These are phyloP conservation scores for Trichoderma citrinoviride DNA, from an alignment of 2,329 filamentous ascomycete genomes.

Conservation along the genomic window DNA sequence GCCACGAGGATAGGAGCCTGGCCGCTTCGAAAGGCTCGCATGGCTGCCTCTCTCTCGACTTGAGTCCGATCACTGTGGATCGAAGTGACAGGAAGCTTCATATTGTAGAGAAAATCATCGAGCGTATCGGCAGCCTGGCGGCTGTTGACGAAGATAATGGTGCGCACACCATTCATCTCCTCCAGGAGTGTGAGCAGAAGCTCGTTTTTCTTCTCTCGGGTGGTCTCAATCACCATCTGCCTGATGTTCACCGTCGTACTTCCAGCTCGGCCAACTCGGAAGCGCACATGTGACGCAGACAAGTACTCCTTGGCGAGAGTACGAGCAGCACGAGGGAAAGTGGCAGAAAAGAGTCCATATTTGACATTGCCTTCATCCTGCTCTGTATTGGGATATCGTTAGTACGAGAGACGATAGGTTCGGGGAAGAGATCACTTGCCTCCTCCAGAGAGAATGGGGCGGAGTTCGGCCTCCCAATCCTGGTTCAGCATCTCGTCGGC, in stretches of 20 bases:
- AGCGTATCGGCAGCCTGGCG: constrained; percentile 76
- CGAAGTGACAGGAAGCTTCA: constrained; percentile 75
- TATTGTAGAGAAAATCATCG: constrained; percentile 84
- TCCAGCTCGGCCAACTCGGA: constrained; percentile 84
- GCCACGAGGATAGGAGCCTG: constrained; percentile 76
- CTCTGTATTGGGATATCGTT: constrained; percentile 46
- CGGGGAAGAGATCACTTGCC: constrained; percentile 52
- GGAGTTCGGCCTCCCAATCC: constrained; percentile 76
- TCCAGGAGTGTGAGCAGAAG: constrained; percentile 71
- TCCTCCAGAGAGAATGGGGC: constrained; percentile 73
- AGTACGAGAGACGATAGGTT: neutral
- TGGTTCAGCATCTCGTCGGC: constrained; percentile 85
- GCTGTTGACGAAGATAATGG: constrained; percentile 85
- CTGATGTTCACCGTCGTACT: constrained; percentile 79
- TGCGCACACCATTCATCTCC: constrained; percentile 68
- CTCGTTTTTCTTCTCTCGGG: constrained; percentile 64
- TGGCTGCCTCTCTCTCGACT: constrained; percentile 83
- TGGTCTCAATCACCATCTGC: constrained; percentile 70
- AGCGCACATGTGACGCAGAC: constrained; percentile 68
- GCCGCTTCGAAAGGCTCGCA: constrained; percentile 79
- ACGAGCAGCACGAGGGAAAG: constrained; percentile 79
- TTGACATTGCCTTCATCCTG: constrained; percentile 68
- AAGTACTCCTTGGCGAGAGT: constrained; percentile 76
- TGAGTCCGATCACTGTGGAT: constrained; percentile 88
- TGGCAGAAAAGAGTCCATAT: constrained; percentile 89